phyloP scores from a whole-genome alignment of 2,329 filamentous ascomycete species.

The Pezizomycotina sp. region DNA sequence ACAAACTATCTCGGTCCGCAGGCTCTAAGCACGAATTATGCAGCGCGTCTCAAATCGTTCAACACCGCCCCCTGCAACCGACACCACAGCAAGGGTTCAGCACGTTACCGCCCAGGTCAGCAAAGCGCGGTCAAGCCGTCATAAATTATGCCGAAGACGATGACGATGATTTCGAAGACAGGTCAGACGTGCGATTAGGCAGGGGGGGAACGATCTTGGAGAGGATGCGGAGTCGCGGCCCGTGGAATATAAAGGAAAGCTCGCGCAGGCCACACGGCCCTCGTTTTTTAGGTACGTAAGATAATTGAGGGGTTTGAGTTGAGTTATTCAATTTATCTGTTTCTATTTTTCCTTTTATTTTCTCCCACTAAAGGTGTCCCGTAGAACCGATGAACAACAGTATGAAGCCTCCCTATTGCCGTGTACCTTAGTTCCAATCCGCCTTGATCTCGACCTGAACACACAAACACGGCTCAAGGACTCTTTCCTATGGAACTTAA shows the following conservation, averaged over 20 bases:
- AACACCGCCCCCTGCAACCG: too few species aligned
- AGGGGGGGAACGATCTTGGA: constrained; percentile 41
- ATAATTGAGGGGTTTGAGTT: constrained; percentile 18
- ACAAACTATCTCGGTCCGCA: constrained; percentile 19
- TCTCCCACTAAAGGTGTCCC: constrained; percentile 1
- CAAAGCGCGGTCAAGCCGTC: constrained; percentile 86
- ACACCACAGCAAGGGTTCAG: constrained; percentile 20
- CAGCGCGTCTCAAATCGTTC: constrained; percentile 22
- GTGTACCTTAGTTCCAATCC: constrained; percentile 81
- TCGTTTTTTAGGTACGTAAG: constrained; percentile 20
- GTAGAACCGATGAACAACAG: constrained; percentile 43
- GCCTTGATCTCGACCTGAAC: constrained; percentile 80
- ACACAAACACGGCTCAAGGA: constrained; percentile 67
- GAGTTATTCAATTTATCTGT: neutral
- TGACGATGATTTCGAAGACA: constrained; percentile 54
- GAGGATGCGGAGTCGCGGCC: constrained; percentile 56
- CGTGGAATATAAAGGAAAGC: constrained; percentile 5
- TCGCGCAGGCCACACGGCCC: constrained; percentile 8
- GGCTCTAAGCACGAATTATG: constrained; percentile 23
- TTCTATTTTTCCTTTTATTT: constrained; percentile 2
- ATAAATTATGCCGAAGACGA: constrained; percentile 98
- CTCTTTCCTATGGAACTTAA: constrained; percentile 97
- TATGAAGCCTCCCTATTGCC: constrained; percentile 58
- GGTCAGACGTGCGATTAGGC: constrained; percentile 5
- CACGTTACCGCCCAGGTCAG: constrained; percentile 31